Evolutionary conservation across 2,329 filamentous ascomycete species (phyloP).

Genomic region (Aspergillus sp.): DNA sequence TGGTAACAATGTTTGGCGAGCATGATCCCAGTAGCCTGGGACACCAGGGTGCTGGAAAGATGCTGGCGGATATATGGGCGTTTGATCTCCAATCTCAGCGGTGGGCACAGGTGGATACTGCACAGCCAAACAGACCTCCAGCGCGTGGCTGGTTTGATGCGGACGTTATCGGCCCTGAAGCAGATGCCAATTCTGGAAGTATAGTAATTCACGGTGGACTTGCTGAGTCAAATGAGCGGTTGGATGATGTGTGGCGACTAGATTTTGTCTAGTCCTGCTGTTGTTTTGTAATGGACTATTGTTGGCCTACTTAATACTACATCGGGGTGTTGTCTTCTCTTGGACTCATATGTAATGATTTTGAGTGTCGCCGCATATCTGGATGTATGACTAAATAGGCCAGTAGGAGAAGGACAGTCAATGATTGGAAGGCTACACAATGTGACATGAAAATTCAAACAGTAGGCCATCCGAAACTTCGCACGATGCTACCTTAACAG

Average conservation of each 20-base stretch:
- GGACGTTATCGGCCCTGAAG: slow-evolving; percentile 39
- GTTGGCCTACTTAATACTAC: no score
- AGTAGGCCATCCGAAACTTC: no score
- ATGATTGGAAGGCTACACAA: no score
- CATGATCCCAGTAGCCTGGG: slow-evolving; percentile 55
- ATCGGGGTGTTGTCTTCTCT: no score
- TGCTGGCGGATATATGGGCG: slow-evolving; percentile 55
- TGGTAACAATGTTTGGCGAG: slow-evolving; percentile 58
- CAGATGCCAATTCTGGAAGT: neutral
- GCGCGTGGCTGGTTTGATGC: slow-evolving; percentile 58
- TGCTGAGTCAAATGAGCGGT: slow-evolving; percentile 53
- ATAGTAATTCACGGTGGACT: slow-evolving; percentile 55
- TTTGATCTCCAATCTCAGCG: slow-evolving; percentile 39
- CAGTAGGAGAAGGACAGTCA: no score
- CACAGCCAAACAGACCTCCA: slow-evolving; percentile 34
- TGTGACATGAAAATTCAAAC: no score
- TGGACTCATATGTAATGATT: no score
- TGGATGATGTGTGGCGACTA: slow-evolving; percentile 52
- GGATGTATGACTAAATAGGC: no score
- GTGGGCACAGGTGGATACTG: slow-evolving; percentile 37
- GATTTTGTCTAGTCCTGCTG: neutral
- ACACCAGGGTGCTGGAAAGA: slow-evolving; percentile 59
- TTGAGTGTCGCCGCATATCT: no score
- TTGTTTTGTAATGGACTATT: no score
- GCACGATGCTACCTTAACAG: no score